Percentiles rank a stretch among this genome's conserved stretches.
Conservation (phyloP, 805 yeast species). For the Candida mattraensis region DNA sequence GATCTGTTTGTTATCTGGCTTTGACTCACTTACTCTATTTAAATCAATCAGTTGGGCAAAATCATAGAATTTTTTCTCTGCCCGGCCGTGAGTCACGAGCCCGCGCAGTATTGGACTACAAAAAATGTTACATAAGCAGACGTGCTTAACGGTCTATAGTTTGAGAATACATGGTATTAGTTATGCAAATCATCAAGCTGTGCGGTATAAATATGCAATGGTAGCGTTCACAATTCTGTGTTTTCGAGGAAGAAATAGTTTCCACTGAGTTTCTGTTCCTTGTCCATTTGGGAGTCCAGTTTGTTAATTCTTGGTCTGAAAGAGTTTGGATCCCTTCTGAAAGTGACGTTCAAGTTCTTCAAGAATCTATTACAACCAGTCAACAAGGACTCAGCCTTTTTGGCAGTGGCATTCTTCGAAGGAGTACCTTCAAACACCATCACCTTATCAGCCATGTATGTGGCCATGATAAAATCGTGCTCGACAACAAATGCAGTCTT, state of each 20-base stretch:
- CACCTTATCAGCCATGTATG: constrained; percentile 97
- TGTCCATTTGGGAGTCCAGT: constrained; percentile 97
- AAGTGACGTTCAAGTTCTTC: constrained; percentile 95
- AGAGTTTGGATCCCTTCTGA: constrained; percentile 98
- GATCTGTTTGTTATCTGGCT: too few relatives aligned
- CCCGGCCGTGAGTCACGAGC: too few relatives aligned
- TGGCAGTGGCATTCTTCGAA: constrained; percentile 80
- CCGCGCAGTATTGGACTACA: too few relatives aligned
- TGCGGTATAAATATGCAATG: not conserved
- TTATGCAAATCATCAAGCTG: not conserved
- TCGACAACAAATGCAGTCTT: constrained; percentile 99
- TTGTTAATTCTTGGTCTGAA: constrained; percentile 99
- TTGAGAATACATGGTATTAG: not conserved
- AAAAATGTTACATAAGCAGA: too few relatives aligned
- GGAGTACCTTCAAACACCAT: constrained; percentile 98
- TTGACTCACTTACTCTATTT: too few relatives aligned
- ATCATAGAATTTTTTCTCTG: too few relatives aligned
- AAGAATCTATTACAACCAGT: constrained; percentile 97
- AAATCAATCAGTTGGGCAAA: too few relatives aligned
- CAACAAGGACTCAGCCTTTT: constrained; percentile 86
- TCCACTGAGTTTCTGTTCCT: constrained; percentile 90
- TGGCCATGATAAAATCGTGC: constrained; percentile 99
- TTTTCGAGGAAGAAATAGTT: constrained; percentile 95
- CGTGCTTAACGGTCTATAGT: too few relatives aligned
- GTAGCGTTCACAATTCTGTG: constrained; percentile 41